Percentiles rank a stretch among this genome's conserved stretches.
Evolutionary conservation across 2,329 filamentous ascomycete species (phyloP).

Genomic region (Ceratocystis lukuohia): DNA sequence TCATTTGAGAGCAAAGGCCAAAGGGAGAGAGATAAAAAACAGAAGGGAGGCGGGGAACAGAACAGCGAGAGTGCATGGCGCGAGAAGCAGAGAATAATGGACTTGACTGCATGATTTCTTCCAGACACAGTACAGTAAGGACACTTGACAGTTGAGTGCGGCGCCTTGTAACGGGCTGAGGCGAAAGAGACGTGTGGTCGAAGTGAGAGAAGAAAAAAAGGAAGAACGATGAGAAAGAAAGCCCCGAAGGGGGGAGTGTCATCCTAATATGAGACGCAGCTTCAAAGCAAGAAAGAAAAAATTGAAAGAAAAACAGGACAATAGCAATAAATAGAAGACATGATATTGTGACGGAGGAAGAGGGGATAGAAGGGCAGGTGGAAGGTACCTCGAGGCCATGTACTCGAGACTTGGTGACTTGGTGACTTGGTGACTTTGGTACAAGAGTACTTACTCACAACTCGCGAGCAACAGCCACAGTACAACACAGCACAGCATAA

Average conservation of each 20-base stretch:
- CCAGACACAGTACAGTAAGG: background rate
- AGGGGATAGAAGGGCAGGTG: background rate
- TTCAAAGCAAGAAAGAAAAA: no score
- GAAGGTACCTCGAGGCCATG: background rate
- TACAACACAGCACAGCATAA: background rate
- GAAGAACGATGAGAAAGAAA: background rate
- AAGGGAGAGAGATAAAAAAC: no score
- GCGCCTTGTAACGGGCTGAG: background rate
- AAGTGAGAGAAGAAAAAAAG: background rate
- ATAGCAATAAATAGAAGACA: background rate
- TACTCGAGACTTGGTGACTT: slow-evolving; percentile 7
- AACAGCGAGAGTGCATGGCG: background rate
- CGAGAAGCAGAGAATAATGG: background rate
- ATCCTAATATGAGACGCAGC: background rate
- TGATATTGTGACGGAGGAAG: background rate
- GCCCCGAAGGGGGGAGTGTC: background rate
- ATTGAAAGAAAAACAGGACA: background rate
- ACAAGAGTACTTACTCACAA: background rate
- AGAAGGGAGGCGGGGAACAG: background rate
- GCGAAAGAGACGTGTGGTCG: background rate
- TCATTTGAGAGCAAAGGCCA: background rate
- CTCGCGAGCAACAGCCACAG: background rate
- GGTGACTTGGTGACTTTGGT: slow-evolving; percentile 2
- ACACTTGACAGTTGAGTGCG: background rate
- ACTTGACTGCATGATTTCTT: background rate